Evolutionary conservation across 169 alveolate species (phyloP).

Genomic region (Plasmodium chabaudi): DNA sequence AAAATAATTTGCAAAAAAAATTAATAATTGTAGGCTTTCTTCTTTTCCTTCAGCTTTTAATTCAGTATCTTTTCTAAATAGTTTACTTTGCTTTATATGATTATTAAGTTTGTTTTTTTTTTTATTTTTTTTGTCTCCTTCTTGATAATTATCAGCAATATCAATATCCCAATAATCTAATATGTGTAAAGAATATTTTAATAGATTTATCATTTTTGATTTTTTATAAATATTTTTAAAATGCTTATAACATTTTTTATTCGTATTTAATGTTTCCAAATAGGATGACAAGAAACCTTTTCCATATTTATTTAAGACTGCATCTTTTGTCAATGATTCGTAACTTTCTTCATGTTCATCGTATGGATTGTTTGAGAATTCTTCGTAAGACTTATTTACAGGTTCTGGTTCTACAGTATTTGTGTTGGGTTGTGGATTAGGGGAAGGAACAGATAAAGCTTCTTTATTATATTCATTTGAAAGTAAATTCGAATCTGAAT

Average conservation of each 20-base stretch:
- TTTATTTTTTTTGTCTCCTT: neutral
- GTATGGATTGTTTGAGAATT: no score
- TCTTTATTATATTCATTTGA: no score
- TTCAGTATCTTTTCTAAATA: neutral
- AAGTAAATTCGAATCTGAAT: no score
- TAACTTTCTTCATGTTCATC: neutral
- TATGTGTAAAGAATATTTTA: constrained; percentile 20
- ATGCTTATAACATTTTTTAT: constrained; percentile 2
- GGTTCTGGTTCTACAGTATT: neutral
- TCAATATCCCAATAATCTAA: constrained; percentile 41
- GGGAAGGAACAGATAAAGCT: no score
- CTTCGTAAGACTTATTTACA: neutral
- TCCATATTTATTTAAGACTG: constrained; percentile 44
- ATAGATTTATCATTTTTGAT: constrained; percentile 40
- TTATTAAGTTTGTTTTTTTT: neutral
- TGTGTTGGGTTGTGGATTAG: no score
- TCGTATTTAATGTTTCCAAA: constrained; percentile 13
- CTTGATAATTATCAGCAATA: neutral
- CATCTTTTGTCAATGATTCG: constrained; percentile 14
- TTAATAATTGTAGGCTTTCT: constrained; percentile 46
- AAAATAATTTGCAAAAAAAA: constrained; percentile 72
- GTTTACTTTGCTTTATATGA: no score
- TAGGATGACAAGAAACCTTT: constrained; percentile 38
- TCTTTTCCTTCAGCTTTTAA: constrained; percentile 12
- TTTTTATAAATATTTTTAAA: constrained; percentile 25